Evolutionary conservation across 768 basidiomycete species (phyloP).

Genomic region (Boletales sp.): DNA sequence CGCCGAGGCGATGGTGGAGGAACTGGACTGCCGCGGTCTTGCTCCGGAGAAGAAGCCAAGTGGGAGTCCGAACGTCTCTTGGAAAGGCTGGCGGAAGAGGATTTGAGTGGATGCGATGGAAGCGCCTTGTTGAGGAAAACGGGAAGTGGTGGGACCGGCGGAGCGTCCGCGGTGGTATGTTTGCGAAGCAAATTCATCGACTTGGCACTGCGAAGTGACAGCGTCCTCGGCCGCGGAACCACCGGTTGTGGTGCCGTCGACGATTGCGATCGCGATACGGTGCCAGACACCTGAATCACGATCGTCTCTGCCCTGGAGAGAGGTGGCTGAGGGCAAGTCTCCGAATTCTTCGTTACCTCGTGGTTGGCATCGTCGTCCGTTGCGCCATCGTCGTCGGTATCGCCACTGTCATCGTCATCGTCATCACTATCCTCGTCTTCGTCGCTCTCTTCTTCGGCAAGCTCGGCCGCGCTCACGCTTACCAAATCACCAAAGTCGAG

Average conservation of each 20-base stretch:
- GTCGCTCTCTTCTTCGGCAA: slow-evolving; percentile 72
- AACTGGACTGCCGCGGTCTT: not conserved
- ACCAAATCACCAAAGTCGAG: slow-evolving; percentile 80
- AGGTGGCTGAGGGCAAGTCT: not conserved
- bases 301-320: slow-evolving; percentile 1
- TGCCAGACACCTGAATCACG: not conserved
- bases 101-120: slow-evolving; percentile 31
- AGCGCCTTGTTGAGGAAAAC: slow-evolving; percentile 39
- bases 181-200: slow-evolving; percentile 38
- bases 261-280: slow-evolving; percentile 5
- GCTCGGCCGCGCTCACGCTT: slow-evolving; percentile 73
- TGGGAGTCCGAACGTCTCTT: slow-evolving; percentile 19
- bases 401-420: slow-evolving; percentile 42
- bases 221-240: slow-evolving; percentile 28
- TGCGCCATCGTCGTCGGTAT: slow-evolving; percentile 39
- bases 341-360: slow-evolving; percentile 16
- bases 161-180: slow-evolving; percentile 32
- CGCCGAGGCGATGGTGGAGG: slow-evolving; percentile 6
- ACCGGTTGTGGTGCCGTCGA: slow-evolving; percentile 2
- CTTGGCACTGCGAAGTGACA: slow-evolving; percentile 45
- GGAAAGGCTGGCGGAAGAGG: slow-evolving; percentile 9
- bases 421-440: slow-evolving; percentile 42
- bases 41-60: not conserved
- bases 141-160: slow-evolving; percentile 39
- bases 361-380: slow-evolving; percentile 39